A percentile compares a stretch with the other conserved stretches of the same genome.
phyloP scores from a whole-genome alignment of 768 basidiomycete species.

The Amanita inopinata region DNA sequence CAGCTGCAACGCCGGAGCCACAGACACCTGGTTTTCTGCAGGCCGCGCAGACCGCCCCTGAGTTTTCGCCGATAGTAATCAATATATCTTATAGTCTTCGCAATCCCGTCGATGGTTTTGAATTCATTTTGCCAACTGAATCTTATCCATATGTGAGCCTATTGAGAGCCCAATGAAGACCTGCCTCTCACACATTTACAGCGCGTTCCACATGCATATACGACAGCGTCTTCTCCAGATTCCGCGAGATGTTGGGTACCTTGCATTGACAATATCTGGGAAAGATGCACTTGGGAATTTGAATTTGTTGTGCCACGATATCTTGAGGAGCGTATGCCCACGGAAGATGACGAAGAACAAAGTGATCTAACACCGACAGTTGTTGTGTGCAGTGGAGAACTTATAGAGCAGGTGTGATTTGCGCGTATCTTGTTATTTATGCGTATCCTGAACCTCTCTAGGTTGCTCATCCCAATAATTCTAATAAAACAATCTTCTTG shows the following conservation, averaged over 20 bases:
- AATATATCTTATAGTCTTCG: constrained; percentile 74
- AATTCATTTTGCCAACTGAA: constrained; percentile 76
- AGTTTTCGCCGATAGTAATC: constrained; percentile 69
- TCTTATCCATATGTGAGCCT: constrained; percentile 74
- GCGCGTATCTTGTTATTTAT: constrained; percentile 3
- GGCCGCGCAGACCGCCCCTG: constrained; percentile 30
- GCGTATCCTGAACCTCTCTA: constrained; percentile 20
- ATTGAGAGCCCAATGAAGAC: neutral
- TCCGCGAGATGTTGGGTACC: constrained; percentile 99
- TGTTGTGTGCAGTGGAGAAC: constrained; percentile 89
- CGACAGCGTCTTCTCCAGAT: constrained; percentile 79
- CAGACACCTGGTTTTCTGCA: constrained; percentile 45
- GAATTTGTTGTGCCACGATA: constrained; percentile 89
- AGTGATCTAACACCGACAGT: constrained; percentile 65
- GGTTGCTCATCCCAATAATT: constrained; percentile 90
- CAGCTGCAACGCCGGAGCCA: constrained; percentile 78
- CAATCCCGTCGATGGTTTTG: constrained; percentile 76
- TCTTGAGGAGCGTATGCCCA: constrained; percentile 50
- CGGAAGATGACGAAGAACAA: constrained; percentile 38
- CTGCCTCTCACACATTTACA: constrained; percentile 22
- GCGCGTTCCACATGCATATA: constrained; percentile 92
- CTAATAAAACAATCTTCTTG: constrained; percentile 89
- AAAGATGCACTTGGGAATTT: constrained; percentile 97
- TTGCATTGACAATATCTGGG: constrained; percentile 90
- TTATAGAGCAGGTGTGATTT: constrained; percentile 76